Conservation (phyloP, 192 early-diverging fungal genomes). For the Pilaira anomala region DNA sequence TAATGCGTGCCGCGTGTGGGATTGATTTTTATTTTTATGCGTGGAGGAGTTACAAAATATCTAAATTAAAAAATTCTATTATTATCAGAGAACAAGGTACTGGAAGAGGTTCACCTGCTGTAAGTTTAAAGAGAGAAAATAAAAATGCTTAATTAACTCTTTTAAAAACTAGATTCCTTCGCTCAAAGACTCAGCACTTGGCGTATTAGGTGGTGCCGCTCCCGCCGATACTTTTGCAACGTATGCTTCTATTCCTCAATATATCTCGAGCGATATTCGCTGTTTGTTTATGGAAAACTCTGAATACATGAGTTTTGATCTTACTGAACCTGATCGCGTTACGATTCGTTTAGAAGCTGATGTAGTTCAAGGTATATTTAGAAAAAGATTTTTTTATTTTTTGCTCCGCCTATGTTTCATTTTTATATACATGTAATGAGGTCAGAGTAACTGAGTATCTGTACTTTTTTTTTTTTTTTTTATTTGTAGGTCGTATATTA, state of each 20-base stretch:
- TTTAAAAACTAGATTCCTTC: constrained; percentile 12
- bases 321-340: constrained; percentile 31
- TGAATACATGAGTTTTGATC: constrained; percentile 39
- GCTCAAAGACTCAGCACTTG: constrained; percentile 18
- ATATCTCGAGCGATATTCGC: constrained; percentile 33
- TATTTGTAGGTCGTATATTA: constrained; percentile 29
- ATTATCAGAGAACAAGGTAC: constrained; percentile 36
- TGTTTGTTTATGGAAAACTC: constrained; percentile 35
- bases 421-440: too few relatives aligned
- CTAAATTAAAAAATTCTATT: not conserved
- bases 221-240: constrained; percentile 32
- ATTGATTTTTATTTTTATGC: not conserved
- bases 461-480: not conserved
- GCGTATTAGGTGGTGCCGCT: constrained; percentile 14
- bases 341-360: constrained; percentile 23
- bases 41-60: not conserved
- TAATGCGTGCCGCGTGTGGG: too few relatives aligned
- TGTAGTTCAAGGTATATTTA: constrained; percentile 12
- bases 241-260: constrained; percentile 39
- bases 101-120: constrained; percentile 34
- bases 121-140: constrained; percentile 3
- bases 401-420: too few relatives aligned
- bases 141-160: too few relatives aligned
- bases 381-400: not conserved
- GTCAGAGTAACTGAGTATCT: not conserved